phyloP scores from a whole-genome alignment of 2,329 filamentous ascomycete species.

The Exophiala xenobiotica region DNA sequence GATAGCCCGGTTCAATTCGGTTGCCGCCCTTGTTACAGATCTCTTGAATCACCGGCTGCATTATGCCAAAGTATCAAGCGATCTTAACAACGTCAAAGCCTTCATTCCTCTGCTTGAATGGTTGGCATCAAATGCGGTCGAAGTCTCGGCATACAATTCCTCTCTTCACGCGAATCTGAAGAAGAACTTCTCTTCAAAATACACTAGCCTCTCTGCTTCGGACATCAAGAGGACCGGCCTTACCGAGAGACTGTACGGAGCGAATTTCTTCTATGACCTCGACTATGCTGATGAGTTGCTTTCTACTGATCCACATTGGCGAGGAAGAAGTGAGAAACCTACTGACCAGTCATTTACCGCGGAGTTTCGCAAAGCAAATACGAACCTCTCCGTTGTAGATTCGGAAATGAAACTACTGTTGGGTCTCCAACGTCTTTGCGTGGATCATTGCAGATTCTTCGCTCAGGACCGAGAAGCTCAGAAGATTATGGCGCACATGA shows the following conservation, averaged over 20 bases:
- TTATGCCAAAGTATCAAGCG: conserved; percentile 73
- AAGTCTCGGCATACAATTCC: conserved; percentile 78
- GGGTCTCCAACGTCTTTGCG: conserved; percentile 83
- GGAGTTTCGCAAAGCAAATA: conserved; percentile 83
- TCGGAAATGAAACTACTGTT: conserved; percentile 76
- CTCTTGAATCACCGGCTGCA: conserved; percentile 90
- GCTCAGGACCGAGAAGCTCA: conserved; percentile 56
- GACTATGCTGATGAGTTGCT: conserved; percentile 74
- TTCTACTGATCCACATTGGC: conserved; percentile 75
- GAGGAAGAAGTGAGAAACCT: conserved; percentile 48
- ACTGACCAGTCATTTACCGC: conserved; percentile 56
- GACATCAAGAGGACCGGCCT: conserved; percentile 77
- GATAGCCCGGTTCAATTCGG: conserved; percentile 61
- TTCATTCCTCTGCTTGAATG: conserved; percentile 75
- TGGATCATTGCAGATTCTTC: conserved; percentile 73
- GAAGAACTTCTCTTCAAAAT: conserved; percentile 78
- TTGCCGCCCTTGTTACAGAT: conserved; percentile 81
- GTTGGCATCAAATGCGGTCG: conserved; percentile 73
- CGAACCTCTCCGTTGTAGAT: conserved; percentile 88
- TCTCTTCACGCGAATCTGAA: conserved; percentile 84
- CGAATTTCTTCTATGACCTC: conserved; percentile 81
- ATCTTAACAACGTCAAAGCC: conserved; percentile 65
- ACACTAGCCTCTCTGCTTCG: conserved; percentile 68
- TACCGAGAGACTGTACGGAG: conserved; percentile 65
- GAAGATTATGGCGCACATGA: conserved; percentile 70